Evolutionary conservation across 805 yeast species (phyloP), one percentile per base, ranked within the genome.

Genomic region (Jamesozyma jinghongensis): DNA sequence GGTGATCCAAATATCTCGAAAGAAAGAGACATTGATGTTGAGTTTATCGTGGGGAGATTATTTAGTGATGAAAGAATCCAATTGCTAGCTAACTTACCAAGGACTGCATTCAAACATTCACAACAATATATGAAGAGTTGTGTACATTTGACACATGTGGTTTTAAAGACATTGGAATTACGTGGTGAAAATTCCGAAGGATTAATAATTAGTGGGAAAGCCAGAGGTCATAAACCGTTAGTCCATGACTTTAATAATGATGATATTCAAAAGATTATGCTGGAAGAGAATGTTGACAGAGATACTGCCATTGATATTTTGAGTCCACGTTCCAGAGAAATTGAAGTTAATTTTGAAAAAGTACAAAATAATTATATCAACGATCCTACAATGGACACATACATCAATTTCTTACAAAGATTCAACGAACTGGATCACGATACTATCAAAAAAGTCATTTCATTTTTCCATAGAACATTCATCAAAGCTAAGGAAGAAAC

Each of bases 401-500:
- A 81, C 53, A 73, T 84, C 40, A 71, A 70, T 38, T 75, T 73
- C 43, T 66, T 90, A 32, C 63, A 72, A 7, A 67, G 79, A 44
- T 85, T 70, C 55, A 67, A 65, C 38, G 94, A 85, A 42, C 59
- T 88, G 28, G 60, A 71, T 1, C 76, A 76, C 40, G 68, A 63
- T 11, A 79, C 78, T 37, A 63, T 90, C 34, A 79, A 77, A 48
- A 69, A 72, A 36, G 78, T 81, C 10, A 55, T 92, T 7, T 67
- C 81, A 1, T 90, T 75, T 53, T 77, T 87, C 53, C 85, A 84
- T 53, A 67, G 84, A 25, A 61, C 85, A 1, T 77, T 86, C 48
- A 78, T 81, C 36, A 69, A 76, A 36, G 71, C 75, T 32, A 80
- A 82, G 42, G 71, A 69, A 38, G 76, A 78, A 32, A 66, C 78